phyloP scores from a whole-genome alignment of 331 rosid species.

The Ulmus americana region DNA sequence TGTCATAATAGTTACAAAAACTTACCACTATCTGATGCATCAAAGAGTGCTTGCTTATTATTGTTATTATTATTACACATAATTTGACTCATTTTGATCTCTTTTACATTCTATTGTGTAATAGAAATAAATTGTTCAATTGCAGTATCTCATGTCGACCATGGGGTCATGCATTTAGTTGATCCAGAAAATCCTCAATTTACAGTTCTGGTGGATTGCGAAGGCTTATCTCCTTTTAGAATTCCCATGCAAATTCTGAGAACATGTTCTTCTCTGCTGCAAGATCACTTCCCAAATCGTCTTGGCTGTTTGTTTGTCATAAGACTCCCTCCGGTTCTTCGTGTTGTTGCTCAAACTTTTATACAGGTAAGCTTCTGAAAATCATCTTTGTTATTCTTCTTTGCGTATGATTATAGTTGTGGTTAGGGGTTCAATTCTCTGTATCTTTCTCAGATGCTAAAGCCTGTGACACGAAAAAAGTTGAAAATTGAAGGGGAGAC shows the following conservation, averaged over 20 bases:
- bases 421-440: conserved; percentile 5
- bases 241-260: conserved; percentile 77
- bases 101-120: neutral
- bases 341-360: conserved; percentile 57
- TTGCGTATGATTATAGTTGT: neutral
- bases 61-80: neutral
- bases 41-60: neutral
- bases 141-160: conserved; percentile 82
- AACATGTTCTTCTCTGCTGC: conserved; percentile 65
- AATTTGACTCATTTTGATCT: conserved; percentile 1
- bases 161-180: conserved; percentile 53
- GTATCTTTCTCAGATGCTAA: conserved; percentile 42
- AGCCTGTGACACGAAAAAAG: conserved; percentile 59
- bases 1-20: no score
- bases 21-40: no score
- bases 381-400: neutral
- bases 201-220: conserved; percentile 75
- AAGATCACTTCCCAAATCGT: conserved; percentile 82
- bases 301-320: conserved; percentile 71
- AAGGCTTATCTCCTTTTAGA: conserved; percentile 61
- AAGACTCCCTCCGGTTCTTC: conserved; percentile 58
- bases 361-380: conserved; percentile 42
- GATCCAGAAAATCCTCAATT: conserved; percentile 48
- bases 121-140: conserved; percentile 24
- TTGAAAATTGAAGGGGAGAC: conserved; percentile 55